Percentiles rank a stretch among this genome's conserved stretches.
Conservation (phyloP, 495 filamentous ascomycete species). For the Neurospora sp. region DNA sequence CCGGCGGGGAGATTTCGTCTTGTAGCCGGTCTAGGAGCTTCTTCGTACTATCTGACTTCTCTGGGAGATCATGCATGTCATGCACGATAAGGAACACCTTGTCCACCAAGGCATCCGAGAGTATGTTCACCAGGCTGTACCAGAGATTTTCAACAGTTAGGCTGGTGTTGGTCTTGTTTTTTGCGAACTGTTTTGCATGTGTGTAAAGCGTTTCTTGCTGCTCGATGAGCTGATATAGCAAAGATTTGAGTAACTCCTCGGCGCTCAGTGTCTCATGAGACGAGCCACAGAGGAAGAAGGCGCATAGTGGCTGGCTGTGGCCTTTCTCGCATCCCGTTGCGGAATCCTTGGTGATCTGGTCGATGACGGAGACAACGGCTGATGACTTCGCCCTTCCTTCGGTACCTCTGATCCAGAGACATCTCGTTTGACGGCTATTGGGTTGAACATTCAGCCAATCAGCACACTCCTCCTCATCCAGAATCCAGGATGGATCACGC, state of each 20-base stretch:
- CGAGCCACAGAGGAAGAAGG: slow-evolving; percentile 26
- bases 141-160: slow-evolving; percentile 27
- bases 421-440: slow-evolving; percentile 6
- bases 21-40: slow-evolving; percentile 21
- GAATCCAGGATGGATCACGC: not conserved
- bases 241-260: slow-evolving; percentile 28
- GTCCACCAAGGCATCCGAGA: slow-evolving; percentile 22
- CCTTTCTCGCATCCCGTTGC: not conserved
- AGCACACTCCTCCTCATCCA: not conserved
- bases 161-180: no score
- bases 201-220: slow-evolving; percentile 22
- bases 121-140: slow-evolving; percentile 24
- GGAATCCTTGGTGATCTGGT: slow-evolving; percentile 18
- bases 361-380: slow-evolving; percentile 20
- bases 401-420: slow-evolving; percentile 25
- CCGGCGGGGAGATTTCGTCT: not conserved
- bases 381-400: slow-evolving; percentile 28
- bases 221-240: slow-evolving; percentile 24
- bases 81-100: slow-evolving; percentile 28
- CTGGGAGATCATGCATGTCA: slow-evolving; percentile 19
- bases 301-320: slow-evolving; percentile 19
- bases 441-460: not conserved
- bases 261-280: slow-evolving; percentile 19
- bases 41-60: slow-evolving; percentile 23
- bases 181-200: slow-evolving; percentile 26